These are phyloP conservation scores for Didymella keratinophila DNA, from an alignment of 2,329 filamentous ascomycete genomes.

Conservation along the genomic window DNA sequence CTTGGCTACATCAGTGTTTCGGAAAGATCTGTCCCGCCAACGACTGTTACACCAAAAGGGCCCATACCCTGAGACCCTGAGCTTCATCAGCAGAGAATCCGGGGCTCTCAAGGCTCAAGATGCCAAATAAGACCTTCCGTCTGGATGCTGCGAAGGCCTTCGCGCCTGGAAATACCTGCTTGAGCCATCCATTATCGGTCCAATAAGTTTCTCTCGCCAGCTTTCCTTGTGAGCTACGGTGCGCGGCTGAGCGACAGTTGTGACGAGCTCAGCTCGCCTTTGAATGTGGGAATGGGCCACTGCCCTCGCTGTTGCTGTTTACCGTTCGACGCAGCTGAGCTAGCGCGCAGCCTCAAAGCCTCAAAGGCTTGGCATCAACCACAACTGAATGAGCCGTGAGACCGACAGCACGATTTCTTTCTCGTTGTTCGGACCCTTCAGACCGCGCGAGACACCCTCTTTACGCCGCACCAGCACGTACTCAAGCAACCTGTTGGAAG, in stretches of 20 bases:
- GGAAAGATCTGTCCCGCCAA: conserved; percentile 1
- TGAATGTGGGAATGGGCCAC: conserved; percentile 49
- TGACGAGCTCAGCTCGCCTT: conserved; percentile 43
- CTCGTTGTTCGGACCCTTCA: not conserved
- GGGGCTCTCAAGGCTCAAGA: not conserved
- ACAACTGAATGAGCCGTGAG: not conserved
- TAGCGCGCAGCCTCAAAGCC: not conserved
- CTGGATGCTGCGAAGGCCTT: conserved; percentile 30
- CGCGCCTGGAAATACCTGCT: conserved; percentile 43
- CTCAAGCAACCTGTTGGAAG: not conserved
- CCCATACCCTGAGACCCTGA: not conserved
- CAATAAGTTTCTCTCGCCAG: too few species aligned
- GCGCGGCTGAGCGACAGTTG: conserved; percentile 47
- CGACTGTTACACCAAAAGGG: conserved; percentile 3
- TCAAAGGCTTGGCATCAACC: not conserved
- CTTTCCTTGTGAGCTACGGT: conserved; percentile 52
- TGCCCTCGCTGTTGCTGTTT: conserved; percentile 43
- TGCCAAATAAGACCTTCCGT: too few species aligned
- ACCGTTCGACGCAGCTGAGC: not conserved
- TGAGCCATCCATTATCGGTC: conserved; percentile 45
- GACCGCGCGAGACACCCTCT: not conserved
- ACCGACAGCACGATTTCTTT: not conserved
- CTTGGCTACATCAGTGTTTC: conserved; percentile 15
- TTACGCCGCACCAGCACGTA: not conserved
- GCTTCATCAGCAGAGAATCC: not conserved